phyloP scores from a whole-genome alignment of 768 basidiomycete species.

The Daedalea quercina region DNA sequence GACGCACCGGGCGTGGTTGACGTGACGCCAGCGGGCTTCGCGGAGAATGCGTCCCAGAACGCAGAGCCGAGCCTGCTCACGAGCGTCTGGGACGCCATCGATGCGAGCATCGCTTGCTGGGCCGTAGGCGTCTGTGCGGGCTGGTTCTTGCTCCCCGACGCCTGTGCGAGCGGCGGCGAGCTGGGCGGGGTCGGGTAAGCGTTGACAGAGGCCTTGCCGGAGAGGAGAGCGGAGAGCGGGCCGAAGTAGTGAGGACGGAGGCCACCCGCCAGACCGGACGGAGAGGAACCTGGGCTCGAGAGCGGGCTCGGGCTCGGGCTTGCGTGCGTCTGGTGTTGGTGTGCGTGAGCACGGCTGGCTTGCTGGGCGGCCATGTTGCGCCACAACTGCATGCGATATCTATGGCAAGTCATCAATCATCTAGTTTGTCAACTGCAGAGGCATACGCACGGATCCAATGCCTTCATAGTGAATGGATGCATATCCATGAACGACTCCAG shows the following conservation, averaged over 20 bases:
- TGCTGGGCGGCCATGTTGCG: constrained; percentile 79
- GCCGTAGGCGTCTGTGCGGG: constrained; percentile 27
- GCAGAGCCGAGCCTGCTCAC: constrained; percentile 62
- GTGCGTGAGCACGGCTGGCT: constrained; percentile 27
- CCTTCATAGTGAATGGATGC: constrained; percentile 85
- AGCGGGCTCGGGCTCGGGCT: constrained; percentile 1
- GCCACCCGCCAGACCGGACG: constrained; percentile 24
- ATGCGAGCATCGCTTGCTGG: constrained; percentile 53
- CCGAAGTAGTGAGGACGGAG: constrained; percentile 33
- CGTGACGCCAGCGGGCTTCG: constrained; percentile 26
- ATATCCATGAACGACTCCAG: constrained; percentile 77
- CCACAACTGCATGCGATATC: constrained; percentile 90
- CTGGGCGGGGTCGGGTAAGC: constrained; percentile 39
- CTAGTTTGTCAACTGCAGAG: background rate
- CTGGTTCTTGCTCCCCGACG: constrained; percentile 22
- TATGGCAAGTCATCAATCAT: constrained; percentile 13
- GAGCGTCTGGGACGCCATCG: constrained; percentile 76
- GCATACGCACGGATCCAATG: constrained; percentile 62
- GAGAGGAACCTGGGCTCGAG: constrained; percentile 6
- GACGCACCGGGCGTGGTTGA: constrained; percentile 3
- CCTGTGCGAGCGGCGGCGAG: constrained; percentile 28
- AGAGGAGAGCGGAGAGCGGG: constrained; percentile 29
- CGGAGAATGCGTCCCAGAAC: constrained; percentile 90
- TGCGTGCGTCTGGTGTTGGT: constrained; percentile 8
- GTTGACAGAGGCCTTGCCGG: constrained; percentile 37